Base-by-base conservation (phyloP, 176 grass and related monocot genomes). In the Rhynchospora pubera region DNA sequence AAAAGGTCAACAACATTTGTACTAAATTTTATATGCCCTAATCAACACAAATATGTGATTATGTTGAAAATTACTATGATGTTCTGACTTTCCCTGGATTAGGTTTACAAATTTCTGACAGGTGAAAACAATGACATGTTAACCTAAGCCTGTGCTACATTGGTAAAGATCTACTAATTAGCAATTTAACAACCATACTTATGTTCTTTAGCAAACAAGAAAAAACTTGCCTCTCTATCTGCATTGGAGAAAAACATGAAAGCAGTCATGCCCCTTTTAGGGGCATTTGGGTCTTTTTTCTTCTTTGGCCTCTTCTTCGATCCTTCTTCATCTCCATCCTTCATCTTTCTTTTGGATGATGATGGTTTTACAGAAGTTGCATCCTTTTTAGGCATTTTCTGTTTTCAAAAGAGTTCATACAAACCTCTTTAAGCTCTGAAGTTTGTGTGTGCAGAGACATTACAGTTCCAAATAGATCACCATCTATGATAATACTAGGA, bases 181-280 rank as follows among this genome's bases (percentile, higher is more conserved):
- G 2, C 12, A 52, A 75, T 24, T 53, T 52, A 16, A 55, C 19
- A 4, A 52, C 13, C 14, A 3, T 15, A 34, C 1, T 34, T 45
- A 47, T 23, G 14, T 46, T 57, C 18, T 44, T 12, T 18, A 71
- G 22, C 19, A 87, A 53, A 63, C 3, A 64, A 34, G 32, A 57
- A 32, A 24, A 60, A 70, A 87, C 90, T 91, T 91, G 86, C 95
- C 57, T 84, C 87, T 94, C 95, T 85, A 85, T 98, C 95, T 26
- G 92, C 87, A 88, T 93, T 98, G 73, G 92, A 94, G 73, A 94
- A 98, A 79, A 94, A 98, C 95, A 99, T 99, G 43, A 99, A 99
- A 8, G 90, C 90, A 75, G 86, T 86, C 86, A 95, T 99, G 51
- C 92, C 89, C 80, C 96, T 90, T 90, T 99, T 99, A 63, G 96